Percentiles rank a stretch among this genome's conserved stretches.
phyloP scores from a whole-genome alignment of 192 early-diverging fungal species.

The Backusella circina region DNA sequence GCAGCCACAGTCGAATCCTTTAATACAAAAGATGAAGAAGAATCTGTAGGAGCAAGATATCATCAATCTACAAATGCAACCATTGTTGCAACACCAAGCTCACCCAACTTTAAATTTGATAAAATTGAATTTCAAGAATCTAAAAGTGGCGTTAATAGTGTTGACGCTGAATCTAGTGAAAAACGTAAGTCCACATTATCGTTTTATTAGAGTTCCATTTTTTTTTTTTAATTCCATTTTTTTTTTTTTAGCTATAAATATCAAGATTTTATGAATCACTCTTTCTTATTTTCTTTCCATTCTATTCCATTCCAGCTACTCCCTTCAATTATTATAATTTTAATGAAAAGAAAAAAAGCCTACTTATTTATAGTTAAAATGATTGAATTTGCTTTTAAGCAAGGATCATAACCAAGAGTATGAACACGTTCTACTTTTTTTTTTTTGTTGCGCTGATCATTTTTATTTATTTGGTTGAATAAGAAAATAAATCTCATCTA shows the following conservation, averaged over 20 bases:
- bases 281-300: neutral
- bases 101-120: neutral
- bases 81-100: neutral
- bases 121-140: neutral
- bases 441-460: too few relatives aligned
- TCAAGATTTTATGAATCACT: neutral
- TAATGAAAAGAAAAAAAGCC: neutral
- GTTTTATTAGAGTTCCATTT: neutral
- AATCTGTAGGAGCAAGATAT: neutral
- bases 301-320: neutral
- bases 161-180: neutral
- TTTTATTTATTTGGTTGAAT: too few relatives aligned
- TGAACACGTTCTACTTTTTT: too few relatives aligned
- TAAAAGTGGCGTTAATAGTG: neutral
- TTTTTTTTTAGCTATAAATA: neutral
- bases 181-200: neutral
- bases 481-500: too few relatives aligned
- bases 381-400: neutral
- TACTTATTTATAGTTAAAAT: too few relatives aligned
- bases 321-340: neutral
- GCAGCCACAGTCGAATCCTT: neutral
- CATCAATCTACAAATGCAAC: neutral
- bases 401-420: neutral
- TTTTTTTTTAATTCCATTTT: neutral
- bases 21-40: neutral